These are phyloP conservation scores for Senna siamea DNA, from an alignment of 306 rosid genomes.

Conservation along the genomic window DNA sequence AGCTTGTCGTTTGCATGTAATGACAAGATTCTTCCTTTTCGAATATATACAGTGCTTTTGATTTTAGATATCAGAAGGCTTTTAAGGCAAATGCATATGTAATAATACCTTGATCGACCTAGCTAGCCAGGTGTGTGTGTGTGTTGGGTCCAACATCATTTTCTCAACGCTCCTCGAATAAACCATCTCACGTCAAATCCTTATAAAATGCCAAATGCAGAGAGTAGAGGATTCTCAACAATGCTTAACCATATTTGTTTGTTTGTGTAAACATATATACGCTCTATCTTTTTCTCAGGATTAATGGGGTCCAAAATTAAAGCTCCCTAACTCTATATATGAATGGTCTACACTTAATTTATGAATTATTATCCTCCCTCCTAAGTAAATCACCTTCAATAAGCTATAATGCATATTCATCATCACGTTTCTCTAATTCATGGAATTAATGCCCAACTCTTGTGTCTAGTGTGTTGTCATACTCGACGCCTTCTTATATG, in stretches of 20 bases:
- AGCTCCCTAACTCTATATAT: background rate
- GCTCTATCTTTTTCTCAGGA: slow-evolving; percentile 33
- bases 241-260: slow-evolving; percentile 19
- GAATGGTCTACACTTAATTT: slow-evolving; percentile 4
- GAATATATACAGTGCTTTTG: background rate
- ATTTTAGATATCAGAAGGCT: background rate
- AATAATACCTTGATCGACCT: background rate
- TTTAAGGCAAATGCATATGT: background rate
- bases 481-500: background rate
- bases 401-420: slow-evolving; percentile 20
- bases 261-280: slow-evolving; percentile 29
- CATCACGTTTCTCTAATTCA: slow-evolving; percentile 13
- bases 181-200: slow-evolving; percentile 26
- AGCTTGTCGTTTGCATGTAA: background rate
- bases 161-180: slow-evolving; percentile 12
- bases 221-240: slow-evolving; percentile 2
- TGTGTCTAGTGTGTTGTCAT: background rate
- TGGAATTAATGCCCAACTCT: background rate
- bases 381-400: background rate
- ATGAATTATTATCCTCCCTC: slow-evolving; percentile 9
- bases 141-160: slow-evolving; percentile 11
- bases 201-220: slow-evolving; percentile 35
- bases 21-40: background rate
- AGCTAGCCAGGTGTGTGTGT: too few relatives aligned
- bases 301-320: slow-evolving; percentile 13